Evolutionary conservation across 2,329 filamentous ascomycete genomes (phyloP).

Genomic region (Xylaria sp.): DNA sequence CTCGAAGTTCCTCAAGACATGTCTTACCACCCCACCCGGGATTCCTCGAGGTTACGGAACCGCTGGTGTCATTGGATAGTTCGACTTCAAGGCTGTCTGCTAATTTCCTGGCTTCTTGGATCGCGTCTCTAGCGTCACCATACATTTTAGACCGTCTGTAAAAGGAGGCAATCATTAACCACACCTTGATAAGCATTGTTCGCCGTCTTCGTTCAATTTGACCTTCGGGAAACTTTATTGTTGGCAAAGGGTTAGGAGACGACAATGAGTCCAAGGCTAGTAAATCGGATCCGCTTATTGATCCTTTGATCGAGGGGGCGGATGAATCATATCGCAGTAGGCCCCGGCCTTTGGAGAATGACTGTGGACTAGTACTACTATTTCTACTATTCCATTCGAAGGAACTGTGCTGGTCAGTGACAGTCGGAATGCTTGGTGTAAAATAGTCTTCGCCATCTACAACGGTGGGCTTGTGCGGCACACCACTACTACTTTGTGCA

Average conservation of each 20-base stretch:
- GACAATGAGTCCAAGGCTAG: slow-evolving; percentile 50
- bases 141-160: slow-evolving; percentile 82
- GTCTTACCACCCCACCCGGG: slow-evolving; percentile 80
- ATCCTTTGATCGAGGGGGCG: slow-evolving; percentile 48
- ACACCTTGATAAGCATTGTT: slow-evolving; percentile 74
- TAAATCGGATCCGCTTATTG: slow-evolving; percentile 49
- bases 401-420: slow-evolving; percentile 49
- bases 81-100: slow-evolving; percentile 74
- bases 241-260: slow-evolving; percentile 54
- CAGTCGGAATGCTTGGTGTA: slow-evolving; percentile 50
- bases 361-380: slow-evolving; percentile 48
- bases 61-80: slow-evolving; percentile 65
- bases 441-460: slow-evolving; percentile 59
- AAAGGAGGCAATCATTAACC: slow-evolving; percentile 87
- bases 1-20: slow-evolving; percentile 83
- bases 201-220: slow-evolving; percentile 57
- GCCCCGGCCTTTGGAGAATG: slow-evolving; percentile 51
- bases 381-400: slow-evolving; percentile 51
- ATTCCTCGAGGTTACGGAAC: slow-evolving; percentile 64
- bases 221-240: slow-evolving; percentile 61
- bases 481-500: slow-evolving; percentile 50
- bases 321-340: slow-evolving; percentile 54
- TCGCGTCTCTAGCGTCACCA: slow-evolving; percentile 79
- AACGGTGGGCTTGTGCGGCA: slow-evolving; percentile 48
- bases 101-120: slow-evolving; percentile 80